Base-by-base conservation (phyloP, 129 eudicot species). In the Centrapalus pauciflorus region DNA sequence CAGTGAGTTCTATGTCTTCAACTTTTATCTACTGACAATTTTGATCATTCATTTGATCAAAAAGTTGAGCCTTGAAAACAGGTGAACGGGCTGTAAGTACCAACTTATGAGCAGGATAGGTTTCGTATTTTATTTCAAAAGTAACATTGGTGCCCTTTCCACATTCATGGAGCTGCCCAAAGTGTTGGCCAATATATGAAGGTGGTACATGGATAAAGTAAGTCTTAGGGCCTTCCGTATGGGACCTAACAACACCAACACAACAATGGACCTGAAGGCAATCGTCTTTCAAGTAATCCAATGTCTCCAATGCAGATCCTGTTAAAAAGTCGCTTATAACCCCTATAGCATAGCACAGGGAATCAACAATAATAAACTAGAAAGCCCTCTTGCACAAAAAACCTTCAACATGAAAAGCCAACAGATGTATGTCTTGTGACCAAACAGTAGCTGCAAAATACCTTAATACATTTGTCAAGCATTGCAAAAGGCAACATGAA, bases 71-170 rank as follows among this genome's bases (percentile, higher is more conserved):
- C 68, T 84, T 79, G 52, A 80, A n/a, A n/a, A 90, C 97, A 24
- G 97, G 97, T 25, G 97, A 90, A 49, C 95, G 95, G 52, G 97
- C 95, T 1, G 97, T 90, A 75, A 90, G 91, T 12, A 90, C 85
- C 77, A 87, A 62, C 60, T 84, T 90, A 80, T 90, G 95, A 52
- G 92, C 95, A 35, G 86, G 48, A 78, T 84, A 84, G 0, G 41
- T 73, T n/a, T 90, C 95, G 7, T 80, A 92, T 51, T 84, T 72
- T 29, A 90, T 92, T 61, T 86, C 85, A 75, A 90, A 84, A 62
- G 59, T 75, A 64, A 87, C 79, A 73, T 87, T 95, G 35, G 83
- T 67, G 32, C 89, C 87, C 64, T 73, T 71, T 27, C 88, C 86
- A 72, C 85, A 79, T 74, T 90, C 97, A 14, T 87, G 77, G 12